Percentiles rank a stretch among this genome's conserved stretches.
phyloP scores from a whole-genome alignment of 768 basidiomycete genomes.

The Rhodosporidiobolus sp. region DNA sequence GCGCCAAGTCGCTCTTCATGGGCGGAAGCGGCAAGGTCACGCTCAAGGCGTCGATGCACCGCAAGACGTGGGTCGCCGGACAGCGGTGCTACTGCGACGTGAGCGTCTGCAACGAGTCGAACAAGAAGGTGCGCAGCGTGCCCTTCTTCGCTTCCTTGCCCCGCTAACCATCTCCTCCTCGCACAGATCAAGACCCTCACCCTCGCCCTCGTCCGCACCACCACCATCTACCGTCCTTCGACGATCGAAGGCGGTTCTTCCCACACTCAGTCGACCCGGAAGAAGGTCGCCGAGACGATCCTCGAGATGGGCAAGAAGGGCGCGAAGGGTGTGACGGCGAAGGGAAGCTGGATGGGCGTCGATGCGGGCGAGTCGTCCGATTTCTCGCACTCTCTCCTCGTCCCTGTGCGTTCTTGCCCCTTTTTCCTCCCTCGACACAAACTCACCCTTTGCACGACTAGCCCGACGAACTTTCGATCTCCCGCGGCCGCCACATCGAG shows the following conservation, averaged over 20 bases:
- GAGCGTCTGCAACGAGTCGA: conserved; percentile 64
- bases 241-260: conserved; percentile 21
- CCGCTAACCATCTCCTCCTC: too few species aligned
- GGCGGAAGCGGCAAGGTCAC: conserved; percentile 65
- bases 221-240: conserved; percentile 62
- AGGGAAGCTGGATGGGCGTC: conserved; percentile 88
- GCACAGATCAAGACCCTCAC: conserved; percentile 63
- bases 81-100: conserved; percentile 70
- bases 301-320: conserved; percentile 66
- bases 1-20: conserved; percentile 59
- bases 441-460: conserved; percentile 47
- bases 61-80: conserved; percentile 76
- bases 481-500: conserved; percentile 68
- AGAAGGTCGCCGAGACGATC: conserved; percentile 63
- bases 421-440: not conserved
- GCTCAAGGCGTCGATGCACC: conserved; percentile 65
- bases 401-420: conserved; percentile 56
- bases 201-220: conserved; percentile 64
- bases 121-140: conserved; percentile 40
- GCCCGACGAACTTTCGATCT: conserved; percentile 68
- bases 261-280: conserved; percentile 61
- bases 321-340: conserved; percentile 68
- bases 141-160: not conserved
- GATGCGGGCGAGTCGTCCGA: conserved; percentile 59
- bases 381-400: conserved; percentile 65